Conservation (phyloP, 2,329 filamentous ascomycete genomes). For the Exophiala viscosa region DNA sequence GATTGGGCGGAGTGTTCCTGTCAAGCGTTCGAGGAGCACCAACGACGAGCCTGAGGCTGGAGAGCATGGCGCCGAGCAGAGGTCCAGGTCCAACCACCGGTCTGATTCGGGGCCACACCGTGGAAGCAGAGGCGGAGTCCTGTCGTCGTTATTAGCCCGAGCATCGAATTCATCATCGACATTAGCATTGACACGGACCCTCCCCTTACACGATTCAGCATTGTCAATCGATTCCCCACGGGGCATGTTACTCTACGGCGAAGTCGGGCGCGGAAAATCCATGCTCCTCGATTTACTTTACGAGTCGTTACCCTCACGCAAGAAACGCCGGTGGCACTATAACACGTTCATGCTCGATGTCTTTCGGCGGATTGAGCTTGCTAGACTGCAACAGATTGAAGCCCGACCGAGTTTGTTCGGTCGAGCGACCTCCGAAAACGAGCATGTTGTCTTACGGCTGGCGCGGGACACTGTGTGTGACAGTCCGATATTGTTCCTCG, state of each 20-base stretch:
- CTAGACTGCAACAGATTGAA: slow-evolving; percentile 44
- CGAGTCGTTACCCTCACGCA: slow-evolving; percentile 67
- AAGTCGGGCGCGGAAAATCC: slow-evolving; percentile 78
- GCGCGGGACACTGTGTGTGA: slow-evolving; percentile 72
- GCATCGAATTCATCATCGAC: slow-evolving; percentile 34
- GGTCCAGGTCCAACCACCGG: not conserved
- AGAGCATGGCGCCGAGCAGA: slow-evolving; percentile 30
- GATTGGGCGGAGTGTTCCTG: slow-evolving; percentile 47
- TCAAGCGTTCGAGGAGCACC: slow-evolving; percentile 10
- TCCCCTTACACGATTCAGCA: slow-evolving; percentile 68
- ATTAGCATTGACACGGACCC: slow-evolving; percentile 63
- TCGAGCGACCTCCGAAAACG: slow-evolving; percentile 38
- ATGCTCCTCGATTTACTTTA: slow-evolving; percentile 84
- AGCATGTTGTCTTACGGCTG: slow-evolving; percentile 69
- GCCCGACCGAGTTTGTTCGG: slow-evolving; percentile 7
- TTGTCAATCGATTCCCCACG: slow-evolving; percentile 68
- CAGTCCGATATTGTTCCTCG: slow-evolving; percentile 72
- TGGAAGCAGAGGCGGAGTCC: not conserved
- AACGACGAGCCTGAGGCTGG: slow-evolving; percentile 36
- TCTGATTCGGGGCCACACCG: too few species aligned
- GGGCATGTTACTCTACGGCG: slow-evolving; percentile 73
- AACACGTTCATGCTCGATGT: slow-evolving; percentile 82
- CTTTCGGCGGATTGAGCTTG: slow-evolving; percentile 66
- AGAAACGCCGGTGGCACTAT: slow-evolving; percentile 76
- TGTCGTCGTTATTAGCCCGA: slow-evolving; percentile 4